A percentile compares a stretch with the other conserved stretches of the same genome.
Evolutionary conservation across 164 flowering plant genomes (phyloP).

Genomic region (Cinnamomum micranthum): DNA sequence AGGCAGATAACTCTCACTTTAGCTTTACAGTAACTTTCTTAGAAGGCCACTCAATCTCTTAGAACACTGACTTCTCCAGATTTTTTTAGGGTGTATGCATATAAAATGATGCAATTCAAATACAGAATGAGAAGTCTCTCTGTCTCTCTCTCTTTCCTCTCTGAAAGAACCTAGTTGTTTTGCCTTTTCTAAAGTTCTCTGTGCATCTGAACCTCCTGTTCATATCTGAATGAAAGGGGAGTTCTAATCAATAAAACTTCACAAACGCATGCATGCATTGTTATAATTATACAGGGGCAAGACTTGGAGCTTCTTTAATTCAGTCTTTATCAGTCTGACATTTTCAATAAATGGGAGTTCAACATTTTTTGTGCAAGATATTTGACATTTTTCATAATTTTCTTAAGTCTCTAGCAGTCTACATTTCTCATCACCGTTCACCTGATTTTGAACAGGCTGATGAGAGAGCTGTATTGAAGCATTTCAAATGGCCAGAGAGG

Average conservation of each 20-base stretch:
- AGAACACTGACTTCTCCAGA: no score
- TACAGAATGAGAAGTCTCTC: no score
- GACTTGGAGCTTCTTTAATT: not conserved
- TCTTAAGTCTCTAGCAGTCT: not conserved
- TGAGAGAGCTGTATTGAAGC: conserved; percentile 69
- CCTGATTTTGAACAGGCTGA: conserved; percentile 42
- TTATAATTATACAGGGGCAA: not conserved
- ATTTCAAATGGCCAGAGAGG: conserved; percentile 75
- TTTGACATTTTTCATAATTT: not conserved
- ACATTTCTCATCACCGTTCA: not conserved
- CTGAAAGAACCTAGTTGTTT: not conserved
- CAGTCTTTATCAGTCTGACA: not conserved
- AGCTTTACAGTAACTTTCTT: no score
- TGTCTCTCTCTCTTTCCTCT: no score
- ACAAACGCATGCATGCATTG: not conserved
- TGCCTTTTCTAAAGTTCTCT: not conserved
- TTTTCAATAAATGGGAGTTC: not conserved
- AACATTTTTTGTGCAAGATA: not conserved
- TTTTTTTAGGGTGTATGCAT: no score
- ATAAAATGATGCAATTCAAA: no score
- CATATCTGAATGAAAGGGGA: not conserved
- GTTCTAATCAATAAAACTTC: not conserved
- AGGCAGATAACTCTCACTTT: no score
- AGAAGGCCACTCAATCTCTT: no score
- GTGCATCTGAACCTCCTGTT: not conserved